Base-by-base conservation (phyloP, 2,329 filamentous ascomycete genomes). In the Diaporthe vexans region DNA sequence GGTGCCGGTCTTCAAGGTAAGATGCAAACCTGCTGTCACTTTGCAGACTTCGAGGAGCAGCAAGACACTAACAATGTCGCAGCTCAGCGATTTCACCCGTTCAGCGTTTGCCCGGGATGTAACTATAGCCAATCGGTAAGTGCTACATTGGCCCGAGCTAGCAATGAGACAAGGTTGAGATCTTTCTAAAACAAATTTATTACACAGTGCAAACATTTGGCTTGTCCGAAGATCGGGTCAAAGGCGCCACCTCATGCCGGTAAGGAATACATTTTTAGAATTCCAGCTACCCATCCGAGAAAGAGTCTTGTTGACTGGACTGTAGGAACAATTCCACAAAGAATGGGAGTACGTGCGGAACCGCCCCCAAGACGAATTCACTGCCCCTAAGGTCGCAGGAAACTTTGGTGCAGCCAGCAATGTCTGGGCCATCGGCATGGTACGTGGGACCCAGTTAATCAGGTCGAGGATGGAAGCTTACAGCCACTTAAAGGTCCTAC, bases 271-370 rank as follows among this genome's bases (percentile, higher is more conserved):
- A 65, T 1, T 21, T 4, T 21, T n/a, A 4, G 11, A 15, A 33
- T 9, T 19, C 54, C 8, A 57, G 19, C 26, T 13, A 17, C 7
- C 17, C 19, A 26, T 57, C 6, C 24, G 21, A 5, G 54, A 6
- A 19, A 19, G 11, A 2, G 1, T 21, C 8, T 21, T 57, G 54
- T 11, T 21, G 29, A 57, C 29, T n/a, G 33, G 13, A 24, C 2
- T 29, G 1, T 9, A 71, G 67, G 68, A 71, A 33, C 68, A 71
- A 71, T 48, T 58, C 11, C 68, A 71, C 26, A 71, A 51, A 11
- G 68, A 71, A 51, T 71, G 68, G 68, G 68, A 71, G 4, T 71
- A 58, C 40, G 33, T 71, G 13, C 24, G 33, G 17, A 26, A 35
- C 21, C 52, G 51, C 11, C 68, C 68, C 17, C 1, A n/a, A 11